These are phyloP conservation scores for Podospora anserina DNA, from an alignment of 495 filamentous ascomycete species.

Conservation along the genomic window DNA sequence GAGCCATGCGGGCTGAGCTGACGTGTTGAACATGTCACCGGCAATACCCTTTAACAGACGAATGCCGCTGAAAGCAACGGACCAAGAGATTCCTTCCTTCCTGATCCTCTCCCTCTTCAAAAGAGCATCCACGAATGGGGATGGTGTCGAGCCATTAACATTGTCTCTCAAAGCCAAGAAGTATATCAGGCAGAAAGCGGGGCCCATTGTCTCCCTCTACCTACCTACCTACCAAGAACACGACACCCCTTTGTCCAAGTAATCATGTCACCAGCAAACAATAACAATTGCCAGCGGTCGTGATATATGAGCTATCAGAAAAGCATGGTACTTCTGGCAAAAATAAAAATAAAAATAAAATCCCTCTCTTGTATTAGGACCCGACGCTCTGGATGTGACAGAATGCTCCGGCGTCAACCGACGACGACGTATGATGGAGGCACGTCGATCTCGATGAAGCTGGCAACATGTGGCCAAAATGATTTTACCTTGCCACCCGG, in stretches of 20 bases:
- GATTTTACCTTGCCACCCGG: too few species aligned
- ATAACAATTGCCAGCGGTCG: neutral
- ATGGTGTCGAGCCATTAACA: neutral
- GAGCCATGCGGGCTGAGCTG: slow-evolving; percentile 19
- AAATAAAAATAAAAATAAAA: too few species aligned
- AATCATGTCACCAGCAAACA: neutral
- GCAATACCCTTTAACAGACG: neutral
- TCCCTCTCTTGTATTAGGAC: too few species aligned
- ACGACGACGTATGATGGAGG: too few species aligned
- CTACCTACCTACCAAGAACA: too few species aligned
- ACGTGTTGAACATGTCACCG: neutral
- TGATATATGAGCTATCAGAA: neutral
- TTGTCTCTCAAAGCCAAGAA: neutral
- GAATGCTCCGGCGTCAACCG: too few species aligned
- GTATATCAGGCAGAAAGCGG: neutral
- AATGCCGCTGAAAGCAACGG: neutral
- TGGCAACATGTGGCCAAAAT: too few species aligned
- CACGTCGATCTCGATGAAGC: too few species aligned
- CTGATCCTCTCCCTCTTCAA: neutral
- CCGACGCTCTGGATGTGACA: too few species aligned
- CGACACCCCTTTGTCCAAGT: neutral
- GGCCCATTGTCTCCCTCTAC: neutral
- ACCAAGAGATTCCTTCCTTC: neutral
- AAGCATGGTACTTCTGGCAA: neutral
- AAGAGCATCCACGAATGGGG: neutral